phyloP scores from a whole-genome alignment of 2,329 filamentous ascomycete genomes.

The Zymoseptoria brevis region DNA sequence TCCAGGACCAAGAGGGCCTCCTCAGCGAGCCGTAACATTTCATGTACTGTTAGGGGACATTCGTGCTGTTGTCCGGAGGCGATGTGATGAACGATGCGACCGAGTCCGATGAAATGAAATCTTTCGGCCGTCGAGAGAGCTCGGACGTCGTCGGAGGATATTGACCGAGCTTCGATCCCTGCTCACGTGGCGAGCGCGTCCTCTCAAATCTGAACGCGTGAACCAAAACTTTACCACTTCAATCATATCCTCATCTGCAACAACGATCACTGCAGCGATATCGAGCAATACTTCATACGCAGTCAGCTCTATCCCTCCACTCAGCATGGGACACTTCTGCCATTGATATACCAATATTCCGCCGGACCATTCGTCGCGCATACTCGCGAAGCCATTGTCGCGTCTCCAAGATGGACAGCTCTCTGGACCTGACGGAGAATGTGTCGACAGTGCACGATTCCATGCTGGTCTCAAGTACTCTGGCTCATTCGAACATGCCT shows the following conservation, averaged over 20 bases:
- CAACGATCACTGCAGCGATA: neutral
- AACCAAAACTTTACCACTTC: neutral
- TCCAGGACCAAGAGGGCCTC: neutral
- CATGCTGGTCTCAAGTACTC: neutral
- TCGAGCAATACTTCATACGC: neutral
- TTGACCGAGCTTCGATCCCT: neutral
- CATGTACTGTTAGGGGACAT: neutral
- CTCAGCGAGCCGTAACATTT: neutral
- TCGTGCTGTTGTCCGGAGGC: neutral
- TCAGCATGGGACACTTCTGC: neutral
- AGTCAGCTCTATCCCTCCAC: neutral
- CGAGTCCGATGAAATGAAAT: neutral
- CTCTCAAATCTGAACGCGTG: neutral
- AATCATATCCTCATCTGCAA: neutral
- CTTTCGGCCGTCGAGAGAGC: neutral
- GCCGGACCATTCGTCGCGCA: neutral
- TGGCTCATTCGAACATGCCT: neutral
- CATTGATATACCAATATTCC: neutral
- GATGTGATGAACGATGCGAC: neutral
- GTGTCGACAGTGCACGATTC: neutral
- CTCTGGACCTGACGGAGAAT: slow-evolving; percentile 1
- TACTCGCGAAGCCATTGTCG: neutral
- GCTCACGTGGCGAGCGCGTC: neutral
- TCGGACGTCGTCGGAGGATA: neutral
- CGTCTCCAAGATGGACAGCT: slow-evolving; percentile 5